Base-by-base conservation (phyloP, 305 asterid species). In the Plantago coronopus region DNA sequence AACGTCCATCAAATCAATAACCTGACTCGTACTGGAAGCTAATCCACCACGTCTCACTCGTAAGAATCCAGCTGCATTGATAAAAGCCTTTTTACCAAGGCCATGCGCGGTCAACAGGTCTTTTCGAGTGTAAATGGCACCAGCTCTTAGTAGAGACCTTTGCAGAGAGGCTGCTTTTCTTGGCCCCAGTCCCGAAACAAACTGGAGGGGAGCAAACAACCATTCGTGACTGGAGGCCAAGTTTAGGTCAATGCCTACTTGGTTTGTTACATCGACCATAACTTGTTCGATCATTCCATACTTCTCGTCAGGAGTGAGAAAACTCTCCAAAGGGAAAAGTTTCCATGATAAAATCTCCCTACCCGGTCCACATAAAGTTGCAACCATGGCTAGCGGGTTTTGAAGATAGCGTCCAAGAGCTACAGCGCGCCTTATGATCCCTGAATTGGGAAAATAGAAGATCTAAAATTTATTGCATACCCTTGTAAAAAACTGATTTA, bases 191-290 rank as follows among this genome's bases (percentile, higher is more conserved):
- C 99, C 99, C 46, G 97, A 85, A 69, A 93, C 73, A 74, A 93
- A 93, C 78, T 93, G 99, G 62, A 93, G 73, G 22, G 97, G 96
- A 57, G 99, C 83, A 79, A 87, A 93, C 75, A 89, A 68, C 99
- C 99, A 93, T 76, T 93, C 99, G 68, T 93, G 99, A 69, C 91
- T 87, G 46, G 93, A 78, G 69, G 99, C 99, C 78, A 89, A 72
- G 71, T 93, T 93, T 62, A 89, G 59, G 80, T 93, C 99, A 69
- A 93, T 84, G 63, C 99, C 99, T 57, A 93, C 96, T 78, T 87
- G 99, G 71, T 87, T 93, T 13, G 99, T 85, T 20, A 75, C 85
- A 63, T 93, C 99, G 63, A 93, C 96, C 97, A 93, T 78, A 68
- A 93, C 86, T 79, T 87, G 95, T 69, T 93, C 95, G 59, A 83